Evolutionary conservation across 805 yeast genomes (phyloP).

Genomic region (Metschnikowia reukaufii): DNA sequence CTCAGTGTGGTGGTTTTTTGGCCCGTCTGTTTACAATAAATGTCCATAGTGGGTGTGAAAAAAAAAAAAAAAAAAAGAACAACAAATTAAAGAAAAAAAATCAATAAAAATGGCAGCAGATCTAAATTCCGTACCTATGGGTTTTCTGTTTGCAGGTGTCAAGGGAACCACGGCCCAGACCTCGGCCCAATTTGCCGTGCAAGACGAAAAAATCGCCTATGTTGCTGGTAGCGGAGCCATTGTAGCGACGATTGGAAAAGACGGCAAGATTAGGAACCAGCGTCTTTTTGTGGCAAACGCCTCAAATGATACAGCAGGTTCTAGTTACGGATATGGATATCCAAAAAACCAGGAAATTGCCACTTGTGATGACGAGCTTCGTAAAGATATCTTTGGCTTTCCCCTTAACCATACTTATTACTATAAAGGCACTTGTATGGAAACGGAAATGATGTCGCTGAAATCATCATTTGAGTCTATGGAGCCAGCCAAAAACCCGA

Average conservation of each 20-base stretch:
- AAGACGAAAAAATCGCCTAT: constrained; percentile 47
- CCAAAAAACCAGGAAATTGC: background rate
- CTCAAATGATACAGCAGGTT: background rate
- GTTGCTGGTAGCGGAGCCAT: constrained; percentile 63
- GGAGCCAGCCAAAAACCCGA: background rate
- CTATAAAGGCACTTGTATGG: constrained; percentile 14
- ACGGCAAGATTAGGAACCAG: constrained; percentile 31
- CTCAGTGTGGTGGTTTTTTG: background rate
- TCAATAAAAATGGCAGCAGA: background rate
- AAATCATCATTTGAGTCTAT: background rate
- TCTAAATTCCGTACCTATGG: background rate
- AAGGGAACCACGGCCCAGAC: constrained; percentile 50
- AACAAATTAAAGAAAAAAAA: background rate
- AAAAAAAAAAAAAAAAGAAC: background rate
- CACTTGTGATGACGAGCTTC: constrained; percentile 6
- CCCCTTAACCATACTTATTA: constrained; percentile 18
- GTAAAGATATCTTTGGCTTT: constrained; percentile 38
- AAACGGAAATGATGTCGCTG: background rate
- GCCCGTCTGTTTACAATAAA: constrained; percentile 7
- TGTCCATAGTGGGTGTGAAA: background rate
- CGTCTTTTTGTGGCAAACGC: constrained; percentile 54
- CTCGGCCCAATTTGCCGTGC: constrained; percentile 41
- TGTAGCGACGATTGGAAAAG: constrained; percentile 36
- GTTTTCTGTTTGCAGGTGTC: constrained; percentile 16
- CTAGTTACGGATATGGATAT: background rate